Evolutionary conservation across 2,329 filamentous ascomycete genomes (phyloP).

Genomic region (Arthrinium puccinioides): DNA sequence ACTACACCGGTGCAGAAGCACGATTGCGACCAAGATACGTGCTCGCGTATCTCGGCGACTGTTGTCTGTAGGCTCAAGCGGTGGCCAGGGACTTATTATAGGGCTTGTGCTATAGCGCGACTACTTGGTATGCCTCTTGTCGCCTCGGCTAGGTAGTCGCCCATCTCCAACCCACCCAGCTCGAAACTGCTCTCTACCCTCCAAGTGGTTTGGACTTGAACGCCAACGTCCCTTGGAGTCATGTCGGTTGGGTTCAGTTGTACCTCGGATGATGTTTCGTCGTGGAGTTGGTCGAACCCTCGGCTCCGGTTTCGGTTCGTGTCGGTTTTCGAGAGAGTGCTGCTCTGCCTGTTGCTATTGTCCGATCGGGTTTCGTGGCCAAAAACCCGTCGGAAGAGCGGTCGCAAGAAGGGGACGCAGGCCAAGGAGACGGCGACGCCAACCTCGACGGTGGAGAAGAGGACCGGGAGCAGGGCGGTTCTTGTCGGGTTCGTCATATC

Average conservation of each 20-base stretch:
- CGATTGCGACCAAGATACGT: too few relatives aligned
- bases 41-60: too few relatives aligned
- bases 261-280: constrained; percentile 2
- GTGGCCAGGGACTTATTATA: too few relatives aligned
- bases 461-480: constrained; percentile 1
- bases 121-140: too few relatives aligned
- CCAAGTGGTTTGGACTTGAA: background rate
- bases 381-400: constrained; percentile 2
- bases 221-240: background rate
- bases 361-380: constrained; percentile 1
- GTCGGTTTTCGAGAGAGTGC: background rate
- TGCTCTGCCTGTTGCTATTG: background rate
- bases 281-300: constrained; percentile 1
- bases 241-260: constrained; percentile 1
- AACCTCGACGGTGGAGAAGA: constrained; percentile 5
- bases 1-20: too few relatives aligned
- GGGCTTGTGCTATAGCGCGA: too few relatives aligned
- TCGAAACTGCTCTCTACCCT: too few relatives aligned
- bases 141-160: too few relatives aligned
- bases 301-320: background rate
- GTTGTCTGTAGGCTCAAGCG: too few relatives aligned
- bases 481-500: background rate
- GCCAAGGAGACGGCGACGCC: constrained; percentile 6
- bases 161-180: too few relatives aligned
- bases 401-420: constrained; percentile 7